Percentiles rank a stretch among this genome's conserved stretches.
Evolutionary conservation across 345 rosid genomes (phyloP).

Genomic region (Eucalyptus pumila): DNA sequence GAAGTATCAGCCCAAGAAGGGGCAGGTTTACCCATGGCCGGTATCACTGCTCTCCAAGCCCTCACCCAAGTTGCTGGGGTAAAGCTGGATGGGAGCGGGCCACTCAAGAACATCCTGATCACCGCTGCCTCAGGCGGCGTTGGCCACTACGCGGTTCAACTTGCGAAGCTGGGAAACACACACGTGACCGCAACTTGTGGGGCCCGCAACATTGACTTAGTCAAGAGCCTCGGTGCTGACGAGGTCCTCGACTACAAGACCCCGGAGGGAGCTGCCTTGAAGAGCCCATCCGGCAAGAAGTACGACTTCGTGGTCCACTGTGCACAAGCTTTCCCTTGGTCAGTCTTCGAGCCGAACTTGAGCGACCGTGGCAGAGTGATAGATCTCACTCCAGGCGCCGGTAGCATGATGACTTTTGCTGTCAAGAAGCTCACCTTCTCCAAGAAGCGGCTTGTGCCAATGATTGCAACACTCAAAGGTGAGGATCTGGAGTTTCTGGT

Average conservation of each 20-base stretch:
- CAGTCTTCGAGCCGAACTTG: conserved; percentile 54
- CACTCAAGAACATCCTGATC: conserved; percentile 41
- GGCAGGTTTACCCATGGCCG: conserved; percentile 58
- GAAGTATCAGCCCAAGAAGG: conserved; percentile 63
- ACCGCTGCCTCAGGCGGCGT: conserved; percentile 90
- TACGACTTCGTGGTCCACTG: conserved; percentile 72
- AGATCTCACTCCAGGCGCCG: conserved; percentile 37
- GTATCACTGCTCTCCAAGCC: conserved; percentile 55
- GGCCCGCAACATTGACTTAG: conserved; percentile 52
- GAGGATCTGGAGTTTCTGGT: conserved; percentile 41
- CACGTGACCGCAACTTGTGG: conserved; percentile 90
- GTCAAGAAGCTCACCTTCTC: conserved; percentile 45
- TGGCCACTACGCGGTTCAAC: conserved; percentile 73
- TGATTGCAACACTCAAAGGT: conserved; percentile 10
- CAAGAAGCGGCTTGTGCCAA: conserved; percentile 56
- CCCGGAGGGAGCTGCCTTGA: conserved; percentile 62
- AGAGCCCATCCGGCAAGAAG: conserved; percentile 63
- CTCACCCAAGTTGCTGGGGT: conserved; percentile 47
- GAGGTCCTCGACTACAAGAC: conserved; percentile 80
- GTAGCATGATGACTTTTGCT: conserved; percentile 25
- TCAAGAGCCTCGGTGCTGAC: conserved; percentile 68
- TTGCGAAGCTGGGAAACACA: conserved; percentile 66
- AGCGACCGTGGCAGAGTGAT: conserved; percentile 48
- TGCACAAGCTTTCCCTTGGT: conserved; percentile 47
- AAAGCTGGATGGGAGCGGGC: conserved; percentile 51